Percentiles rank a stretch among this genome's conserved stretches.
These are phyloP conservation scores for Phylloboletellus chloephorus DNA, from an alignment of 1,284 basidiomycete species.

Conservation along the genomic window DNA sequence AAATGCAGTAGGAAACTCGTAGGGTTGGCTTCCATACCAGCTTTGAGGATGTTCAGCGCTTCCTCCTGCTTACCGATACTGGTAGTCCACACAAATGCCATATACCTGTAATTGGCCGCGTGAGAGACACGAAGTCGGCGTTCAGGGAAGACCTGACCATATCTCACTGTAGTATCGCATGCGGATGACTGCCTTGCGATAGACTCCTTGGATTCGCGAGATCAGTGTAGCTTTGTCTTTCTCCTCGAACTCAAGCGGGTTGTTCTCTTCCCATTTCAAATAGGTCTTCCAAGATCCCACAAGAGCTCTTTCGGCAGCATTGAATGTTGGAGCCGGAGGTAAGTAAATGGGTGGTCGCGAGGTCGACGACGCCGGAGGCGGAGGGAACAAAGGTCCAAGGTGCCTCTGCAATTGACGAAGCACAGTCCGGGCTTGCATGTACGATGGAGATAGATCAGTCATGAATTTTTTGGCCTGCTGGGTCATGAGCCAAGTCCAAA, in stretches of 20 bases:
- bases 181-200: slow-evolving; percentile 81
- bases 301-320: slow-evolving; percentile 63
- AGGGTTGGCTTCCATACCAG: slow-evolving; percentile 87
- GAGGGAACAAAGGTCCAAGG: slow-evolving; percentile 57
- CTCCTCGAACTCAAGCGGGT: slow-evolving; percentile 91
- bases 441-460: slow-evolving; percentile 74
- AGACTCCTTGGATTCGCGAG: slow-evolving; percentile 75
- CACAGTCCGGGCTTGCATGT: slow-evolving; percentile 92
- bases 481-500: slow-evolving; percentile 10
- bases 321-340: slow-evolving; percentile 73
- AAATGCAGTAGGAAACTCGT: slow-evolving; percentile 84
- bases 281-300: slow-evolving; percentile 88
- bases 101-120: slow-evolving; percentile 58
- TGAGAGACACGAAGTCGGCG: slow-evolving; percentile 13
- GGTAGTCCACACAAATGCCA: slow-evolving; percentile 80
- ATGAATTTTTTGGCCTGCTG: slow-evolving; percentile 90
- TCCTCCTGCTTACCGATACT: slow-evolving; percentile 78
- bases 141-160: slow-evolving; percentile 51
- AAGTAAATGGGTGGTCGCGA: slow-evolving; percentile 51
- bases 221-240: slow-evolving; percentile 66
- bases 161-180: slow-evolving; percentile 96
- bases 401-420: slow-evolving; percentile 81
- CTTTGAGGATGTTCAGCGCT: slow-evolving; percentile 73
- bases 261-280: slow-evolving; percentile 93
- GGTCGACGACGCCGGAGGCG: slow-evolving; percentile 39